A percentile compares a stretch with the other conserved stretches of the same genome.
Evolutionary conservation across 2,329 filamentous ascomycete species (phyloP).

Genomic region (Colletotrichum coccodes): DNA sequence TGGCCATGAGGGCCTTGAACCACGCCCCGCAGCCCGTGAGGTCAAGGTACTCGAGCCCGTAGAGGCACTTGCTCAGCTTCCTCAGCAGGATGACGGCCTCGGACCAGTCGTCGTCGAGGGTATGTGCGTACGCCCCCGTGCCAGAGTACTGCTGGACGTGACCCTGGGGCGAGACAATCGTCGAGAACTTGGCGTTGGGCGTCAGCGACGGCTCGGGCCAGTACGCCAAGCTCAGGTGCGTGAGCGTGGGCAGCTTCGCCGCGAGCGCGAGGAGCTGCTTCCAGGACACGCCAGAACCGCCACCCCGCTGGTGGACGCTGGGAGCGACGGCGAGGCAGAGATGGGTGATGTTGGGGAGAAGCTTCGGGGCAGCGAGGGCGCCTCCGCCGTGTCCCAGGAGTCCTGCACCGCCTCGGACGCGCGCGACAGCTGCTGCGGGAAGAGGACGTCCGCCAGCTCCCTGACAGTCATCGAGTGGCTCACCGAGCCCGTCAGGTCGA

Average conservation of each 20-base stretch:
- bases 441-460: constrained; percentile 63
- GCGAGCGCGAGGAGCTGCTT: constrained; percentile 66
- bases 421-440: constrained; percentile 43
- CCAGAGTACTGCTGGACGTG: constrained; percentile 60
- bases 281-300: constrained; percentile 59
- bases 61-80: constrained; percentile 63
- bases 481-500: constrained; percentile 65
- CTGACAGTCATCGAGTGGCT: constrained; percentile 62
- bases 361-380: constrained; percentile 37
- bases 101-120: constrained; percentile 67
- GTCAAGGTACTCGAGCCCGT: constrained; percentile 69
- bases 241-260: constrained; percentile 62
- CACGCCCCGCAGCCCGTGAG: constrained; percentile 68
- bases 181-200: constrained; percentile 60
- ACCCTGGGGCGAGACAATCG: constrained; percentile 56
- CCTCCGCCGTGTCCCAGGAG: constrained; percentile 61
- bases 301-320: constrained; percentile 29
- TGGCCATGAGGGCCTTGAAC: constrained; percentile 57
- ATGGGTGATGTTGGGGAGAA: constrained; percentile 69
- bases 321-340: constrained; percentile 66
- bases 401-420: constrained; percentile 51
- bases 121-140: constrained; percentile 67
- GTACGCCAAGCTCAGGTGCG: constrained; percentile 69
- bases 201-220: constrained; percentile 71
- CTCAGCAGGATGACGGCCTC: constrained; percentile 67